phyloP scores from a whole-genome alignment of 2,329 filamentous ascomycete genomes.

The Pseudogymnoascus sp. region DNA sequence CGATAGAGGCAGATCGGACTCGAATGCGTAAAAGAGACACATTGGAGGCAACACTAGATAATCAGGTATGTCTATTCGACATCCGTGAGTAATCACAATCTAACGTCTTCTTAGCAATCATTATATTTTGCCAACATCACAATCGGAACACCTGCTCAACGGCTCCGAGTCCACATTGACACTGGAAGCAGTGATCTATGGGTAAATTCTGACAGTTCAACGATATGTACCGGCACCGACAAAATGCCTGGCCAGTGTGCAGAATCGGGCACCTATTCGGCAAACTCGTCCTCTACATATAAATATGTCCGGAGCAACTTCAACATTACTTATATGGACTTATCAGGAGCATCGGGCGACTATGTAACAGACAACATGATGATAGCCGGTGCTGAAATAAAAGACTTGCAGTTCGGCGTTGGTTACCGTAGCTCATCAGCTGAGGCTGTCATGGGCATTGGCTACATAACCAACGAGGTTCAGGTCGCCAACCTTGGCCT shows the following conservation, averaged over 20 bases:
- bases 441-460: conserved; percentile 79
- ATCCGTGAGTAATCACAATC: conserved; percentile 11
- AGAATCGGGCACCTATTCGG: conserved; percentile 57
- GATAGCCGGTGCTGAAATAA: conserved; percentile 47
- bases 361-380: conserved; percentile 69
- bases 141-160: conserved; percentile 54
- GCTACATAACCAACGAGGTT: conserved; percentile 73
- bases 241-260: conserved; percentile 31
- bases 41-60: conserved; percentile 43
- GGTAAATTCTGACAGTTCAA: conserved; percentile 59
- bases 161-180: conserved; percentile 53
- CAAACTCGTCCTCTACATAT: conserved; percentile 70
- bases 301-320: conserved; percentile 65
- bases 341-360: conserved; percentile 67
- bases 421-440: conserved; percentile 54
- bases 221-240: conserved; percentile 44
- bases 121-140: conserved; percentile 58
- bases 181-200: conserved; percentile 64
- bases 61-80: conserved; percentile 40
- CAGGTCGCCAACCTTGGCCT: conserved; percentile 51
- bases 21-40: conserved; percentile 34
- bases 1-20: conserved; percentile 29
- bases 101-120: conserved; percentile 40
- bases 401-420: conserved; percentile 62
- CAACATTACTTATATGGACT: conserved; percentile 83